These are phyloP conservation scores for Kwoniella heveanensis DNA, from an alignment of 768 basidiomycete species.

Conservation along the genomic window DNA sequence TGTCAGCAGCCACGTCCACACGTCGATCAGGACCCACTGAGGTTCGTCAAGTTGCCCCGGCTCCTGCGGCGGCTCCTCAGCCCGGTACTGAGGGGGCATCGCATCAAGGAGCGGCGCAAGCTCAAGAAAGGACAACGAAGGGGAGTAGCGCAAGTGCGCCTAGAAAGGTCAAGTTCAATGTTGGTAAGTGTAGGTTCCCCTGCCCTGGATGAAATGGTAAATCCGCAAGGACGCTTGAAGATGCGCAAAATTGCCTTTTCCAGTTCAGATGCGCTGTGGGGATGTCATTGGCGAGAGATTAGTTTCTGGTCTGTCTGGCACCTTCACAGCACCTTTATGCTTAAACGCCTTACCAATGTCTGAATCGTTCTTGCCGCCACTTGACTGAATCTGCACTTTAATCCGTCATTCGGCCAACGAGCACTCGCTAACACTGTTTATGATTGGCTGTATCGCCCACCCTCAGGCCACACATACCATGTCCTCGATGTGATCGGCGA, in stretches of 20 bases:
- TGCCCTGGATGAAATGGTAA: no score
- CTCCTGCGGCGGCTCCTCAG: constrained; percentile 2
- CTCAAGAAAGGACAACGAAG: constrained; percentile 43
- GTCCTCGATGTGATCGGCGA: constrained; percentile 55
- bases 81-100: constrained; percentile 7
- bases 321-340: neutral
- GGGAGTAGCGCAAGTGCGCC: constrained; percentile 40
- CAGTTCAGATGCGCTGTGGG: no score
- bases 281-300: no score
- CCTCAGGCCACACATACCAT: constrained; percentile 42
- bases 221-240: no score
- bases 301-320: neutral
- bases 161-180: constrained; percentile 47
- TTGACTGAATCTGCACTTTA: neutral
- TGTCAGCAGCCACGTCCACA: neutral
- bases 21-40: neutral
- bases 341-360: neutral
- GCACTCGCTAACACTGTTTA: neutral
- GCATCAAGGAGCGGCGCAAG: constrained; percentile 12
- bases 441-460: neutral
- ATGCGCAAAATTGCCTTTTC: no score
- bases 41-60: neutral
- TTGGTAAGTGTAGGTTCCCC: constrained; percentile 35
- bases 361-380: neutral
- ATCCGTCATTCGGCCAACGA: no score